Evolutionary conservation across 2,329 filamentous ascomycete genomes (phyloP), one percentile per base, ranked within the genome.

Genomic region (Fusarium stilboides): DNA sequence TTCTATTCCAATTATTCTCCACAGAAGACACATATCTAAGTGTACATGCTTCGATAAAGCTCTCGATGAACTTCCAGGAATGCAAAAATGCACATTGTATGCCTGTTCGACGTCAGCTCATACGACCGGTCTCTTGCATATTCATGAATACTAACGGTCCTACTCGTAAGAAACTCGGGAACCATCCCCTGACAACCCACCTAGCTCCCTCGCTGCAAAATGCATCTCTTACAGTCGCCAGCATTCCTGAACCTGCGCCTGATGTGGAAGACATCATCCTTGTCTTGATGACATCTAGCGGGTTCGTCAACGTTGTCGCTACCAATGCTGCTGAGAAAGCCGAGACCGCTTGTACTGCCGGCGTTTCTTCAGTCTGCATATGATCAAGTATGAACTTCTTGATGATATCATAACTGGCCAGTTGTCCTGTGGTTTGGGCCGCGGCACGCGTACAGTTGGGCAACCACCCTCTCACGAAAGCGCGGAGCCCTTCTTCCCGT

Each of bases 31-130:
- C 26, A 9, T 28, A 28, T 28, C 19, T 7, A 20, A 17, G 19
- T 22, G 13, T 13, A 19, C 13, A 24, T 13, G 12, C 15, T 53
- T 44, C 37, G 40, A 22, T 44, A 53, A 8, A 44, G 4, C 1
- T 22, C n/a, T 14, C 37, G 26, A 9, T 53, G 50, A 8, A 34
- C 14, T 15, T 53, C 36, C 19, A 44, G 10, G 7, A 53, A 44
- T 31, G 37, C 26, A 43, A 43, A 53, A 39, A 53, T 44, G 4
- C 50, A 53, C 37, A 53, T 53, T 7, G 36, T 52, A 42, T 52
- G 49, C 14, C 49, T 52, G 19, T 1, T 13, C 3, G 7, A 5
- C 13, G 15, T 53, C 22, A 53, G 26, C 20, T 6, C 1, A 1
- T n/a, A 17, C 1, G 5, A 51, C 15, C 15, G 12, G 3, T 2